Evolutionary conservation across 148 eudicot species (phyloP).

Genomic region (Tetragonia tetragonoides): DNA sequence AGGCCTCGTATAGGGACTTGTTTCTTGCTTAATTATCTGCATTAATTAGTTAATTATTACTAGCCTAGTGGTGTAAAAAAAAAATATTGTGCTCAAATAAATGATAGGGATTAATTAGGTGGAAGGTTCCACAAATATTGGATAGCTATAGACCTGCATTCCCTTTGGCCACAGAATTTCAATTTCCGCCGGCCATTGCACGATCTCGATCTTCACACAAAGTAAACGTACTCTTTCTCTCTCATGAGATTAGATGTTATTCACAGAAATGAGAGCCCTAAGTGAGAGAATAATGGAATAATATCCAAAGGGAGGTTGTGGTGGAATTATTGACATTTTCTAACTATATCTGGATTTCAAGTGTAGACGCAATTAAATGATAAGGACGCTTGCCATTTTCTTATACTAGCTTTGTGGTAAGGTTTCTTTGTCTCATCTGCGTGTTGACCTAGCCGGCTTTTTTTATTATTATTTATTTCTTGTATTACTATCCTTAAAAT

Average conservation of each 20-base stretch:
- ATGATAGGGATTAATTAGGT: too few species aligned
- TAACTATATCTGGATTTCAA: background rate
- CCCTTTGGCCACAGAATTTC: background rate
- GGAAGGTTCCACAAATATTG: background rate
- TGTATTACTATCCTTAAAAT: too few species aligned
- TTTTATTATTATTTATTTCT: background rate
- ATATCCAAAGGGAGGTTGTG: background rate
- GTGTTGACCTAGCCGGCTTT: slow-evolving; percentile 1
- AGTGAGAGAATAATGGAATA: background rate
- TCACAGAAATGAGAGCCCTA: background rate
- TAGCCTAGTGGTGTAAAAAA: background rate
- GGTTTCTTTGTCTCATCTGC: background rate
- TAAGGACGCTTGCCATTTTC: background rate
- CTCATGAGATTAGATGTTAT: background rate
- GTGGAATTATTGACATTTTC: background rate
- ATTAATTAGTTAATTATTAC: background rate
- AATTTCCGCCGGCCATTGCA: background rate
- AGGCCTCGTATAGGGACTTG: background rate
- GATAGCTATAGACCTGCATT: background rate
- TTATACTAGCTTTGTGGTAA: background rate
- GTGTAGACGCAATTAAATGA: background rate
- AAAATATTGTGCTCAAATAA: background rate
- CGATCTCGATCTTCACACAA: background rate
- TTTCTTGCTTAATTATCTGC: background rate
- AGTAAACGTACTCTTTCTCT: background rate